Percentiles rank a stretch among this genome's conserved stretches.
Conservation (phyloP, 306 rosid species). For the Quercus mongolica region DNA sequence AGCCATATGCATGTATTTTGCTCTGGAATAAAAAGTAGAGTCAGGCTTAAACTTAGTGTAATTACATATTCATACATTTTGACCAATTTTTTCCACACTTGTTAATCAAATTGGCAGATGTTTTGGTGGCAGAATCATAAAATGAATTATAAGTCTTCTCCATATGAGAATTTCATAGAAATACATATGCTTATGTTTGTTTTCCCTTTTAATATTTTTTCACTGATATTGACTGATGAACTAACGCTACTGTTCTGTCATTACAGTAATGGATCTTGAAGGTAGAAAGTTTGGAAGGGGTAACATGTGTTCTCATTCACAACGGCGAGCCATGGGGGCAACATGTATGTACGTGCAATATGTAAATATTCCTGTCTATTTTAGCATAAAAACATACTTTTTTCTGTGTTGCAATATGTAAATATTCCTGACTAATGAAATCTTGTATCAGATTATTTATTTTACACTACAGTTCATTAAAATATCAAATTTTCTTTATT, state of each 20-base stretch:
- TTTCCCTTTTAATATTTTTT: background rate
- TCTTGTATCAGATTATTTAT: too few species aligned
- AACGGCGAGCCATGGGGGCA: too few species aligned
- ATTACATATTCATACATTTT: background rate
- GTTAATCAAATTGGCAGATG: background rate
- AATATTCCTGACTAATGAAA: too few species aligned
- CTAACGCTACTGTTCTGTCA: background rate
- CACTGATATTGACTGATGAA: conserved; percentile 6
- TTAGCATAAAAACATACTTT: too few species aligned
- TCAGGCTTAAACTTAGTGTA: background rate
- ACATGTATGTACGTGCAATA: too few species aligned
- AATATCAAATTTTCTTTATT: too few species aligned
- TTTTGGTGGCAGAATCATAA: background rate
- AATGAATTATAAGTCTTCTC: background rate
- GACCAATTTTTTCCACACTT: background rate
- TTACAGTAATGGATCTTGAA: conserved; percentile 21
- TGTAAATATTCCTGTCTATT: too few species aligned
- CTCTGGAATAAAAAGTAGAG: background rate
- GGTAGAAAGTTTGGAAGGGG: conserved; percentile 27
- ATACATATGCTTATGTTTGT: background rate
- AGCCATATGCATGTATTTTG: background rate
- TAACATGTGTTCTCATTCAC: background rate
- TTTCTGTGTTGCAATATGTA: too few species aligned
- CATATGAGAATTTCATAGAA: background rate
- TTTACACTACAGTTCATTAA: too few species aligned